Conservation (phyloP, 139 green algal genomes). For the Pedinophyceae sp. region DNA sequence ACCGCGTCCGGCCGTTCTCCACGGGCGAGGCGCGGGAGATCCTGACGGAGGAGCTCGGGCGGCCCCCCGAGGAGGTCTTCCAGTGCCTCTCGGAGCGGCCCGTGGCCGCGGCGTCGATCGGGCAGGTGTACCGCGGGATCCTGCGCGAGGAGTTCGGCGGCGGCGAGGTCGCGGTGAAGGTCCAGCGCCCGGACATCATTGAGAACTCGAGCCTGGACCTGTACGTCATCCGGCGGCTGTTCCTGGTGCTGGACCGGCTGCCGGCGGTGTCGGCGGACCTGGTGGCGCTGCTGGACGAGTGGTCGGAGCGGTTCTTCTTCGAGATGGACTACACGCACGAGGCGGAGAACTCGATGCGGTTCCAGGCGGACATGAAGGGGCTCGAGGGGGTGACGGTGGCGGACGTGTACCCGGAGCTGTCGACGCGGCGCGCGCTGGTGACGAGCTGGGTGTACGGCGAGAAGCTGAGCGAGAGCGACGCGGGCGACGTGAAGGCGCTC, state of each 20-base stretch:
- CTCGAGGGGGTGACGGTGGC: conserved; percentile 23
- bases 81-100: conserved; percentile 33
- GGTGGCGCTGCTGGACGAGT: conserved; percentile 54
- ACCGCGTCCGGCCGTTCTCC: conserved; percentile 65
- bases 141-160: conserved; percentile 31
- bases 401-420: conserved; percentile 25
- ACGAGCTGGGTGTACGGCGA: conserved; percentile 45
- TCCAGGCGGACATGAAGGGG: conserved; percentile 31
- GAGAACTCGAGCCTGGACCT: conserved; percentile 59
- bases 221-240: conserved; percentile 47
- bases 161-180: conserved; percentile 73
- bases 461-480: conserved; percentile 55
- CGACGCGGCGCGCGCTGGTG: conserved; percentile 27
- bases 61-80: conserved; percentile 43
- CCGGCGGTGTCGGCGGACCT: too few species aligned
- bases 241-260: too few species aligned
- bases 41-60: conserved; percentile 44
- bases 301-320: conserved; percentile 42
- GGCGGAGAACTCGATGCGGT: conserved; percentile 36
- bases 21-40: conserved; percentile 22
- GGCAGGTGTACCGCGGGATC: conserved; percentile 50
- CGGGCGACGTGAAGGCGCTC: conserved; percentile 49
- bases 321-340: conserved; percentile 77
- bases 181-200: conserved; percentile 60
- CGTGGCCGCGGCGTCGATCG: conserved; percentile 62